phyloP scores from a whole-genome alignment of 2,329 filamentous ascomycete species.

The Ceratocystis huliohia region DNA sequence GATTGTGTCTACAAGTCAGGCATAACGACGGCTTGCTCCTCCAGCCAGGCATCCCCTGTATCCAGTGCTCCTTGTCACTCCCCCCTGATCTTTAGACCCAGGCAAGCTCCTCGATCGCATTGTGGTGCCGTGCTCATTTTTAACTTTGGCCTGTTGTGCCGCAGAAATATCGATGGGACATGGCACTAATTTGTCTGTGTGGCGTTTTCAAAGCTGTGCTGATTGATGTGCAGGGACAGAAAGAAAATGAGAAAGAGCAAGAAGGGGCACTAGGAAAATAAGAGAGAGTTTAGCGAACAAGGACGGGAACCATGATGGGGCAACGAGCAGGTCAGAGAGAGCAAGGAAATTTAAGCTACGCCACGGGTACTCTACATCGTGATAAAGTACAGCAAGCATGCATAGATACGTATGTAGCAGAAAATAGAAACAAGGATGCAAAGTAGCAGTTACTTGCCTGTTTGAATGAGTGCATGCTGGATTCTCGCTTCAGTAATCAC shows the following conservation, averaged over 20 bases:
- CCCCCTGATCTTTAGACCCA: neutral
- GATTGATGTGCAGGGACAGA: neutral
- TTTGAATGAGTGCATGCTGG: too few species aligned
- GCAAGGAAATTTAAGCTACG: neutral
- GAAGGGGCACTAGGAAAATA: neutral
- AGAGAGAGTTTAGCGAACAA: neutral
- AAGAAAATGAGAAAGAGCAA: neutral
- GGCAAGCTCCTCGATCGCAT: neutral
- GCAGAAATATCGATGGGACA: neutral
- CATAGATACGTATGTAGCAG: too few species aligned
- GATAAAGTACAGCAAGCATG: too few species aligned
- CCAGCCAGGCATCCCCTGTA: neutral
- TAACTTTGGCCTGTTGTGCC: neutral
- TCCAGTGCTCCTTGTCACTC: neutral
- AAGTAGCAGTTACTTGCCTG: too few species aligned
- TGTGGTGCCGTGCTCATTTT: neutral
- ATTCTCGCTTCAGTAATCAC: too few species aligned
- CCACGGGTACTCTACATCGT: neutral
- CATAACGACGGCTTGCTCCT: neutral
- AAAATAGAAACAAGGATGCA: too few species aligned
- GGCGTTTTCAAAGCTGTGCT: conserved; percentile 5
- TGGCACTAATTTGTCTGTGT: conserved; percentile 8
- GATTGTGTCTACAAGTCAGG: neutral
- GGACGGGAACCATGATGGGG: neutral
- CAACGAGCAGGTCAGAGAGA: neutral